phyloP scores from a whole-genome alignment of 1,284 basidiomycete species.

The Macrocybe sp. region DNA sequence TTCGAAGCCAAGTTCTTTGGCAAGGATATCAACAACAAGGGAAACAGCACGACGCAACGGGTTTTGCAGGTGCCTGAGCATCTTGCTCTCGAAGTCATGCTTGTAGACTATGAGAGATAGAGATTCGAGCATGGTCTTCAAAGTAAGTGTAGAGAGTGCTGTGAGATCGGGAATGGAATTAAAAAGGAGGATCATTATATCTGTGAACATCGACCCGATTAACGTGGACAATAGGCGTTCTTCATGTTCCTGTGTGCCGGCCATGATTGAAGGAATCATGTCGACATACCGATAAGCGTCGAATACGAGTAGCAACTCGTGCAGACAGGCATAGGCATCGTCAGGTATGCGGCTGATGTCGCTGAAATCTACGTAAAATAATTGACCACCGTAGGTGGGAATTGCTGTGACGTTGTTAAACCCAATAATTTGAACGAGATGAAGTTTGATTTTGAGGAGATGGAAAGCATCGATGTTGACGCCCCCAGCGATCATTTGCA shows the following conservation, averaged over 20 bases:
- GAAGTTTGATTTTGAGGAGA: constrained; percentile 56
- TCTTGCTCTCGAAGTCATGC: constrained; percentile 55
- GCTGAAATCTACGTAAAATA: constrained; percentile 49
- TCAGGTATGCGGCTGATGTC: constrained; percentile 37
- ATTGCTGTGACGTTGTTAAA: constrained; percentile 45
- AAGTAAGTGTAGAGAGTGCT: constrained; percentile 43
- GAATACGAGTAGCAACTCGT: constrained; percentile 49
- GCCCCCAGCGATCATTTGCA: constrained; percentile 63
- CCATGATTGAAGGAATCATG: constrained; percentile 45
- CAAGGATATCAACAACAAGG: constrained; percentile 45
- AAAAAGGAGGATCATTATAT: constrained; percentile 48
- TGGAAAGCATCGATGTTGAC: constrained; percentile 44
- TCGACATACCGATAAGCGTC: constrained; percentile 50
- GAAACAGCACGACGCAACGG: constrained; percentile 46
- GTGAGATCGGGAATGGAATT: constrained; percentile 37
- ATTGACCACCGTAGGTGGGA: constrained; percentile 40
- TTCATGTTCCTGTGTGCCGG: constrained; percentile 36
- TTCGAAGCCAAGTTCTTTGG: constrained; percentile 55
- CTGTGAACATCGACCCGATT: constrained; percentile 58
- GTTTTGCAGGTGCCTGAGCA: constrained; percentile 48
- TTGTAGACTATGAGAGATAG: constrained; percentile 64
- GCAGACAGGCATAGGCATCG: constrained; percentile 48
- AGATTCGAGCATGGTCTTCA: constrained; percentile 56
- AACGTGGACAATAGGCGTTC: constrained; percentile 40
- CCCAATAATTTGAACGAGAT: constrained; percentile 51